These are phyloP conservation scores for Hydnomerulius pinastri DNA, from an alignment of 768 basidiomycete species.

Conservation along the genomic window DNA sequence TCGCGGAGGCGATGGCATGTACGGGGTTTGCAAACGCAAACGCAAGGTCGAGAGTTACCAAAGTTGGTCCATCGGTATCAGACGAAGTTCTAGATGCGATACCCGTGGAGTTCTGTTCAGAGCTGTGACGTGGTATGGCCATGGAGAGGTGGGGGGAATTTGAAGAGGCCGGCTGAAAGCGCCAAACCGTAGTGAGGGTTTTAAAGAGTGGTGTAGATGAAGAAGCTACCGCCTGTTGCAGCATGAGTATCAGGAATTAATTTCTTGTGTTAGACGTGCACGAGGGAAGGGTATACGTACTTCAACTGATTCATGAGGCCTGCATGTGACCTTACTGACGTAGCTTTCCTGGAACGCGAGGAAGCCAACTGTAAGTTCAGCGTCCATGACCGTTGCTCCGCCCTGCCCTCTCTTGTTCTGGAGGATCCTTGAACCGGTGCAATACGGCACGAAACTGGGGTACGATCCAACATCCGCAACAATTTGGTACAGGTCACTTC, in stretches of 20 bases:
- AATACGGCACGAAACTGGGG: constrained; percentile 86
- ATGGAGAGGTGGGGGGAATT: constrained; percentile 41
- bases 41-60: constrained; percentile 81
- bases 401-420: constrained; percentile 26
- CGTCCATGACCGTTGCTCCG: constrained; percentile 60
- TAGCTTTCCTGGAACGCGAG: constrained; percentile 87
- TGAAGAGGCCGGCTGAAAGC: constrained; percentile 59
- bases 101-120: background rate
- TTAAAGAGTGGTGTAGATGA: constrained; percentile 76
- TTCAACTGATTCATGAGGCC: constrained; percentile 76
- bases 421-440: constrained; percentile 71
- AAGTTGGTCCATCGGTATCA: constrained; percentile 56
- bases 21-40: constrained; percentile 89
- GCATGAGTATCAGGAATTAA: constrained; percentile 11
- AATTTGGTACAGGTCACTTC: constrained; percentile 76
- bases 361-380: constrained; percentile 88
- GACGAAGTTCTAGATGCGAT: background rate
- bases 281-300: constrained; percentile 43
- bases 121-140: constrained; percentile 8
- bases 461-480: constrained; percentile 90
- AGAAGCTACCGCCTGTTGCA: constrained; percentile 63
- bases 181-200: constrained; percentile 70
- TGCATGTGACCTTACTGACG: constrained; percentile 79
- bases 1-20: constrained; percentile 78
- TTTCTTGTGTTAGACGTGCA: constrained; percentile 4